Conservation (phyloP, 176 grass and related monocot species). For the Musa schizocarpa region DNA sequence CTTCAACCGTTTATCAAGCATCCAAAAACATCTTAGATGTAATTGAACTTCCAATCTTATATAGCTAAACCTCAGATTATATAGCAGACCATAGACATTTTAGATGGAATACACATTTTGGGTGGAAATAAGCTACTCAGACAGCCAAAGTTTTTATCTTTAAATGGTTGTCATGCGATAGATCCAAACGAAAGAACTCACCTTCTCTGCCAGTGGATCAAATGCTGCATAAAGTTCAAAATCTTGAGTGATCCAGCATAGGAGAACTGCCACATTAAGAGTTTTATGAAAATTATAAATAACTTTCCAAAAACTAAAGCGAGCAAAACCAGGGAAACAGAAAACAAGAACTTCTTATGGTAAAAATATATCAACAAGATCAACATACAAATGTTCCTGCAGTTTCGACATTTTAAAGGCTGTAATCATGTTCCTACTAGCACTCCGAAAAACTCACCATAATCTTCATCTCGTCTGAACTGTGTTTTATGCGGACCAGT, state of each 20-base stretch:
- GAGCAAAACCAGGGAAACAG: background rate
- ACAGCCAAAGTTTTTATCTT: no score
- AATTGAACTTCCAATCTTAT: no score
- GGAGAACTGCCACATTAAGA: slow-evolving; percentile 41
- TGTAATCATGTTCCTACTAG: background rate
- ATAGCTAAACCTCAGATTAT: no score
- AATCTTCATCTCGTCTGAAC: slow-evolving; percentile 81
- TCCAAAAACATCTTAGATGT: no score
- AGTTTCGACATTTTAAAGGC: background rate
- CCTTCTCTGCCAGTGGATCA: slow-evolving; percentile 86
- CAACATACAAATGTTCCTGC: background rate
- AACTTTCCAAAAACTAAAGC: background rate
- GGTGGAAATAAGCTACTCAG: no score
- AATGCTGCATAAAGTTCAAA: slow-evolving; percentile 98
- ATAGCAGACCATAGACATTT: no score
- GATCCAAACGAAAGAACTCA: background rate
- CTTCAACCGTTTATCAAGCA: no score
- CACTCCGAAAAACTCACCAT: slow-evolving; percentile 48
- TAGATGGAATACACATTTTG: no score
- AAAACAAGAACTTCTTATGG: background rate
- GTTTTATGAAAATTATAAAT: background rate
- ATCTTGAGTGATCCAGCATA: slow-evolving; percentile 98
- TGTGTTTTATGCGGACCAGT: slow-evolving; percentile 94
- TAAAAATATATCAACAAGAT: background rate
- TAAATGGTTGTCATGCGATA: background rate